Percentiles rank a stretch among this genome's conserved stretches.
Conservation (phyloP, 352 stramenopile species). For the Phytophthora syringae region DNA sequence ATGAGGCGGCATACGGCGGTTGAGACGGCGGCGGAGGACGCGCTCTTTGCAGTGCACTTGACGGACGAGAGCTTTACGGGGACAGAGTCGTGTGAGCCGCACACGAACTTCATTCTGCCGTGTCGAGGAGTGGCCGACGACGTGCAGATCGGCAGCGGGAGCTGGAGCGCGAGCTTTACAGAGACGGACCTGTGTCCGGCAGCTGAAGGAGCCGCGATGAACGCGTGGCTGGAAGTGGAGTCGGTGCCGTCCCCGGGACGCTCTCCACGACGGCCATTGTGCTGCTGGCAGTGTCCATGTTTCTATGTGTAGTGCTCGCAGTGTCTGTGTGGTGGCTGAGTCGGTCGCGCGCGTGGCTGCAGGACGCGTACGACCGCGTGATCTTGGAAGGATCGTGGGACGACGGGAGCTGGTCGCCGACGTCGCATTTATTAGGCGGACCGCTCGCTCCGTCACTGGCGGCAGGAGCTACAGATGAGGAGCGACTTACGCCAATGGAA, state of each 20-base stretch:
- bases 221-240: constrained; percentile 64
- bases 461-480: constrained; percentile 27
- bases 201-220: constrained; percentile 43
- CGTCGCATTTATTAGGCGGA: constrained; percentile 40
- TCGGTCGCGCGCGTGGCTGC: constrained; percentile 45
- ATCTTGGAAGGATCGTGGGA: constrained; percentile 39
- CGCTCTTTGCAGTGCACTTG: constrained; percentile 74
- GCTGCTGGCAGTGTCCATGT: constrained; percentile 47
- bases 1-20: constrained; percentile 52
- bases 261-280: constrained; percentile 68
- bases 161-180: constrained; percentile 19
- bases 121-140: constrained; percentile 56
- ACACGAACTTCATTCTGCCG: constrained; percentile 70
- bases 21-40: constrained; percentile 19
- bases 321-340: constrained; percentile 61
- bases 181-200: constrained; percentile 59
- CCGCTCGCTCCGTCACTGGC: constrained; percentile 28
- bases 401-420: constrained; percentile 40
- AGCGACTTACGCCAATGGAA: constrained; percentile 57
- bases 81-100: constrained; percentile 50
- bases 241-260: constrained; percentile 40
- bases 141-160: constrained; percentile 21
- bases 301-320: constrained; percentile 43
- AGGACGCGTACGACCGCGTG: constrained; percentile 43
- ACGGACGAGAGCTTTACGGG: constrained; percentile 48